A percentile compares a stretch with the other conserved stretches of the same genome.
Evolutionary conservation across 2,329 filamentous ascomycete genomes (phyloP).

Genomic region (Diaporthe ampelina): DNA sequence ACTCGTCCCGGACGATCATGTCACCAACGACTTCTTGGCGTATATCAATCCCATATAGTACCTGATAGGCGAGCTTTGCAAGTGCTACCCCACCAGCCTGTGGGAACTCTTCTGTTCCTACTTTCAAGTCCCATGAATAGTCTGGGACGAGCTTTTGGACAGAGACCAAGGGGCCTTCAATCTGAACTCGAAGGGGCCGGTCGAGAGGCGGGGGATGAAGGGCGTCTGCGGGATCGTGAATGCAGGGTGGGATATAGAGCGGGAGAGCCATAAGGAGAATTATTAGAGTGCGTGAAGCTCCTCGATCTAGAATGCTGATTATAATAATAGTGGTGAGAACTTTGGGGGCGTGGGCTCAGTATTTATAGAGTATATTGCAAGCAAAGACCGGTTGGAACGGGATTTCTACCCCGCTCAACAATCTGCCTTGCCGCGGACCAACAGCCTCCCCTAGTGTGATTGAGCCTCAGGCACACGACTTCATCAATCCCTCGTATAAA

Average conservation of each 20-base stretch:
- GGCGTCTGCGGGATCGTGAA: background rate
- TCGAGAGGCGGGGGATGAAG: background rate
- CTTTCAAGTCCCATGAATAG: background rate
- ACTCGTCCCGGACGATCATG: conserved; percentile 1
- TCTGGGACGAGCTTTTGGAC: conserved; percentile 1
- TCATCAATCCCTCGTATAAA: too few relatives aligned
- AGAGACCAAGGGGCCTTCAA: conserved; percentile 3
- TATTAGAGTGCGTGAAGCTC: background rate
- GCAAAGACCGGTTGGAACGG: too few relatives aligned
- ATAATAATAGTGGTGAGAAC: too few relatives aligned
- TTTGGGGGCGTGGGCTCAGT: too few relatives aligned
- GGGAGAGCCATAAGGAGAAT: background rate
- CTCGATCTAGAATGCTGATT: background rate
- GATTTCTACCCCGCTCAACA: background rate
- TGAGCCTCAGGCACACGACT: too few relatives aligned
- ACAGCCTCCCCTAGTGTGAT: too few relatives aligned
- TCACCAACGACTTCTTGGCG: background rate
- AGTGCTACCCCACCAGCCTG: background rate
- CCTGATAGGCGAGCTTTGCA: background rate
- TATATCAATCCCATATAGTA: background rate
- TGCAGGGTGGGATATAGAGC: conserved; percentile 5
- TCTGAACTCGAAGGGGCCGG: background rate
- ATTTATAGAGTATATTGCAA: too few relatives aligned
- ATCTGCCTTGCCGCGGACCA: background rate
- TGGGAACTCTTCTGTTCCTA: background rate